phyloP scores from a whole-genome alignment of 805 yeast species.

The Komagataella populi region DNA sequence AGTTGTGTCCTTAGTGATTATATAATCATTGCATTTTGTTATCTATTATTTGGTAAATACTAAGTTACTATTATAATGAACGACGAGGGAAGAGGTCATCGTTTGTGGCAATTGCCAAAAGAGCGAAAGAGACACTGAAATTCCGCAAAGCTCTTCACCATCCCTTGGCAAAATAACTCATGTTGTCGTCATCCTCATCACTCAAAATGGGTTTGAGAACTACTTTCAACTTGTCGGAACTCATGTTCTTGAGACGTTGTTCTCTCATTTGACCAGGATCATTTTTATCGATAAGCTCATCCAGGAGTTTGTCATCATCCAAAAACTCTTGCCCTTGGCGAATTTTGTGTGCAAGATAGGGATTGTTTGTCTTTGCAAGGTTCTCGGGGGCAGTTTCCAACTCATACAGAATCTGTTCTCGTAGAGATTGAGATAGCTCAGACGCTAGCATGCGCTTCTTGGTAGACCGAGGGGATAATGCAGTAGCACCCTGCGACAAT shows the following conservation, averaged over 20 bases:
- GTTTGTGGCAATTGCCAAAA: not conserved
- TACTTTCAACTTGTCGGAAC: not conserved
- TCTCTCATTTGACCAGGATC: constrained; percentile 1
- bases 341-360: not conserved
- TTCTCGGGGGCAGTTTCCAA: not conserved
- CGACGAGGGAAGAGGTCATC: not conserved
- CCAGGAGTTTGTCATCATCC: not conserved
- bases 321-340: not conserved
- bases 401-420: constrained; percentile 1
- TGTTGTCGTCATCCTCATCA: constrained; percentile 2
- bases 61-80: not conserved
- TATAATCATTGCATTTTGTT: not conserved
- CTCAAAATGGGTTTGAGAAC: not conserved
- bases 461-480: constrained; percentile 2
- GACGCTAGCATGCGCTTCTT: constrained; percentile 1
- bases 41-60: not conserved
- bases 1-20: not conserved
- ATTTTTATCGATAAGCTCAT: not conserved
- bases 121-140: not conserved
- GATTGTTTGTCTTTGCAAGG: not conserved
- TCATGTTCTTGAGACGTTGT: not conserved
- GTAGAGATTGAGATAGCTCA: constrained; percentile 1
- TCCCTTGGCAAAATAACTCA: constrained; percentile 2
- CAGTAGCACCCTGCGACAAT: not conserved
- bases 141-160: not conserved